A percentile compares a stretch with the other conserved stretches of the same genome.
Conservation (phyloP, 768 basidiomycete genomes). For the Trametes cinnabarina region DNA sequence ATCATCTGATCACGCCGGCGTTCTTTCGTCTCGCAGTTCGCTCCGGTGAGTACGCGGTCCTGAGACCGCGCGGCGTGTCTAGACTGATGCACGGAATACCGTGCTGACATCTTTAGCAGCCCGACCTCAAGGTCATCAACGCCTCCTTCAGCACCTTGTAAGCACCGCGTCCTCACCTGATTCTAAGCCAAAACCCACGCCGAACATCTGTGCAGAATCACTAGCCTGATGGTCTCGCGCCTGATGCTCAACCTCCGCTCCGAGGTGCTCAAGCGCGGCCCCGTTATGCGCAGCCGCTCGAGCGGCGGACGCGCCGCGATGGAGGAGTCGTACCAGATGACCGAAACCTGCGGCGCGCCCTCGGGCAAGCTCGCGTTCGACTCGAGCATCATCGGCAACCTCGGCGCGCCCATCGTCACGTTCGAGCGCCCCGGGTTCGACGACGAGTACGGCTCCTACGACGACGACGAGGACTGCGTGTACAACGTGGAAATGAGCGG, state of each 20-base stretch:
- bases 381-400: slow-evolving; percentile 22
- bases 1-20: neutral
- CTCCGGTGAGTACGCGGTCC: slow-evolving; percentile 17
- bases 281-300: slow-evolving; percentile 8
- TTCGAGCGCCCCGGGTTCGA: slow-evolving; percentile 54
- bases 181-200: neutral
- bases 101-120: slow-evolving; percentile 11
- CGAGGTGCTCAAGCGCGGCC: slow-evolving; percentile 14
- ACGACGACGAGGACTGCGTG: neutral
- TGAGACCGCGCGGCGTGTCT: slow-evolving; percentile 8
- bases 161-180: neutral
- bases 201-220: slow-evolving; percentile 9
- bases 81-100: neutral
- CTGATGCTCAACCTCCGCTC: slow-evolving; percentile 24
- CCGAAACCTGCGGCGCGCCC: neutral
- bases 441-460: slow-evolving; percentile 44
- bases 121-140: slow-evolving; percentile 28
- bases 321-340: slow-evolving; percentile 6
- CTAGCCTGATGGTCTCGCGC: slow-evolving; percentile 24
- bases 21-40: neutral
- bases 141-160: slow-evolving; percentile 30
- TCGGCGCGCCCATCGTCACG: slow-evolving; percentile 20
- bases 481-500: neutral
- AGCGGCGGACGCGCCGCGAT: neutral
- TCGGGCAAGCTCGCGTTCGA: slow-evolving; percentile 8